phyloP scores from a whole-genome alignment of 805 yeast genomes.

The Metschnikowia gelsemii region DNA sequence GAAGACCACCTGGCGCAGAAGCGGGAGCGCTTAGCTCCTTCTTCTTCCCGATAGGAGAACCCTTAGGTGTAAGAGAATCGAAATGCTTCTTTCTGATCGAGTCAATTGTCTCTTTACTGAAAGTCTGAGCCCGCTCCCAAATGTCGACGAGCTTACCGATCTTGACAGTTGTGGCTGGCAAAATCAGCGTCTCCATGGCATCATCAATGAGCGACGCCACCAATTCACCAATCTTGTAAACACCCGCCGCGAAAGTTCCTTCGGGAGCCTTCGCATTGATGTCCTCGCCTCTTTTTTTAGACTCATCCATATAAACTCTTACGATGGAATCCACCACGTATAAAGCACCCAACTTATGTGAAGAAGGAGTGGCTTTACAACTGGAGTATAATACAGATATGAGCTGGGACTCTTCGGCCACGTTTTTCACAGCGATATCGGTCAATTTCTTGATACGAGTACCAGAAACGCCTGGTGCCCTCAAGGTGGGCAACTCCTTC shows the following conservation, averaged over 20 bases:
- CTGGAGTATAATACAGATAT: conserved; percentile 60
- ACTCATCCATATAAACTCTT: conserved; percentile 77
- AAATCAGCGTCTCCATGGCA: conserved; percentile 53
- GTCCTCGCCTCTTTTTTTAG: conserved; percentile 53
- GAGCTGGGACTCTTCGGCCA: conserved; percentile 54
- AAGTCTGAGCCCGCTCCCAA: conserved; percentile 86
- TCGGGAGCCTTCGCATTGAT: conserved; percentile 52
- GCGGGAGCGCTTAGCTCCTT: conserved; percentile 4
- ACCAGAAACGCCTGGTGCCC: conserved; percentile 93
- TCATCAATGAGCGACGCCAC: conserved; percentile 65
- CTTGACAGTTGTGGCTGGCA: conserved; percentile 62
- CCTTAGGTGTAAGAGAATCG: conserved; percentile 68
- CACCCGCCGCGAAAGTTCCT: conserved; percentile 76
- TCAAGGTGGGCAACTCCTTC: conserved; percentile 54
- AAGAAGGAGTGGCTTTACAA: conserved; percentile 68
- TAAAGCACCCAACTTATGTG: conserved; percentile 87
- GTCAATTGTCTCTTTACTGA: conserved; percentile 55
- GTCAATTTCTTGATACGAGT: conserved; percentile 87
- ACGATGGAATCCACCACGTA: conserved; percentile 92
- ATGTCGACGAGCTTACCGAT: conserved; percentile 83
- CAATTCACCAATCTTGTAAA: conserved; percentile 59
- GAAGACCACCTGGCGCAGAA: conserved; percentile 7
- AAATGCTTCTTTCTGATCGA: conserved; percentile 60
- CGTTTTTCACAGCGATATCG: conserved; percentile 70
- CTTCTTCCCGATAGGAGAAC: conserved; percentile 46